Base-by-base conservation (phyloP, 108 stramenopile species). In the Parmales sp. region DNA sequence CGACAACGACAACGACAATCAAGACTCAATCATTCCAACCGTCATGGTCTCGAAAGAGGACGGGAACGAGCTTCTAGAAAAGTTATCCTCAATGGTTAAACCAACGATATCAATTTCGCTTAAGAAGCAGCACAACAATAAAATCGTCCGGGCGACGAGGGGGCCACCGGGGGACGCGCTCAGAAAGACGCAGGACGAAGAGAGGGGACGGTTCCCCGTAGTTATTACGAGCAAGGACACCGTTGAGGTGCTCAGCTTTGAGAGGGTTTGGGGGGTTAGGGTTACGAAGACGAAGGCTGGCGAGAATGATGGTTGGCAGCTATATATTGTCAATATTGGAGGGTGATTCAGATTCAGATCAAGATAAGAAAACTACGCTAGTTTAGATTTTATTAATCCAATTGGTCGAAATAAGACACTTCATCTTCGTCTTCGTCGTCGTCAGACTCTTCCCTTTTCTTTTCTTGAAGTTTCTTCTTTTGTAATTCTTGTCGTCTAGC, bases 241-340 rank as follows among this genome's bases (percentile, higher is more conserved):
- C 4, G 26, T 60, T 29, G 31, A 60, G 16, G 20, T 60, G 13
- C 2, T 60, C 31, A 34, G 54, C 26, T 34, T 28, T 5, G 36
- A 7, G 54, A 60, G 54, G 54, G 36, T 3, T 7, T 60, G 54
- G 54, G 54, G 54, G 3, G 7, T 60, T 13, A 60, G 54, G 54
- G 36, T 60, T 11, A 34, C 31, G 31, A 60, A 34, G 29, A 34
- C 31, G 31, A 60, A 34, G 54, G 31, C 18, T 3, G 41, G 16
- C 8, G 54, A 34, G 54, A 34, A 28, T 5, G 54, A 60, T 13
- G 36, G 36, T 13, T 60, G 36, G 6, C 29, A 60, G 3, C 31
- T 60, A 31, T 60, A 34, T 34, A 20, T 60, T 3, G 36, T 60
- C n/a, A 60, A 60, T 18, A 34, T 60, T 28, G 54, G 16, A 16